Base-by-base conservation (phyloP, 139 green algal genomes). In the Pedinophyceae sp. region DNA sequence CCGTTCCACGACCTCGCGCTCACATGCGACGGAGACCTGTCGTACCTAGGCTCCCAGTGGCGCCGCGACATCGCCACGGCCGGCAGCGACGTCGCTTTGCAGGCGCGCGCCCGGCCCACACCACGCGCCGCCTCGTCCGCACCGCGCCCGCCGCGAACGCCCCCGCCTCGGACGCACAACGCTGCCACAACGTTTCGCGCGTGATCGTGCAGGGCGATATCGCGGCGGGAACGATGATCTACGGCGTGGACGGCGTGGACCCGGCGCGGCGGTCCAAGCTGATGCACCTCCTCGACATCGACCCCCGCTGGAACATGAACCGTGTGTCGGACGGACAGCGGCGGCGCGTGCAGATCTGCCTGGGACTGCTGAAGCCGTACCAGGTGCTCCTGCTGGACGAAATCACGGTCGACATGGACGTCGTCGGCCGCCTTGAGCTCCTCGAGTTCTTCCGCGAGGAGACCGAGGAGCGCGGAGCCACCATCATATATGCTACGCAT, bases 361-460 rank as follows among this genome's bases (percentile, higher is more conserved):
- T 97, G 78, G 91, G 90, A 0, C 73, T 98, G 52, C 69, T 98
- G 25, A 87, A 87, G 54, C 85, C 84, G 0, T 97, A 93, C 64
- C 62, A 85, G 77, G 89, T 95, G 52, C 62, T 98, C 50, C 71
- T 98, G 48, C 72, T 98, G 41, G 90, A 98, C 58, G 90, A 98
- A 63, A 93, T 97, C 61, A 98, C 91, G 0, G 90, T 98, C 57
- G 90, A 98, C 70, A 75, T 98, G 73, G 87, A 98, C 56, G 91
- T 98, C 27, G 68, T 97, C 30, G 90, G 79, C 1, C 72, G 91
- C 13, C 73, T 91, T 48, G 81, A 93, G 58, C 76, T 98, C 57
- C 79, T 98, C 59, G 43, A 78, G 0, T 98, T 97, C 57, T 88
- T 98, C 62, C 58, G 45, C 41, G 48, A 80, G 27, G 84, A 93